A percentile compares a stretch with the other conserved stretches of the same genome.
Conservation (phyloP, 1,284 basidiomycete genomes). For the Lentinula novae-zelandiae region DNA sequence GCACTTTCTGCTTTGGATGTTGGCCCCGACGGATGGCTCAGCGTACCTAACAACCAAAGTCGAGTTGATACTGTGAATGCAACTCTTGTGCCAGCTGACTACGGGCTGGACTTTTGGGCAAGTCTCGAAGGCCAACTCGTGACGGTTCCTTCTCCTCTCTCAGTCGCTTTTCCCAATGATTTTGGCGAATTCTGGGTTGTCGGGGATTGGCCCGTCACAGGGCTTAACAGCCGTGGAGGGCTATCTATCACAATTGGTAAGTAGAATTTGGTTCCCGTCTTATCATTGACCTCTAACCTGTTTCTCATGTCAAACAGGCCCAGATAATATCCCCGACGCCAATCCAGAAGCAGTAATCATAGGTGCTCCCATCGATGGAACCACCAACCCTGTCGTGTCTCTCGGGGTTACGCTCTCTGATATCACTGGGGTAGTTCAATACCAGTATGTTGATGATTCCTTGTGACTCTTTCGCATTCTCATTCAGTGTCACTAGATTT, state of each 20-base stretch:
- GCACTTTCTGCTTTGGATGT: conserved; percentile 46
- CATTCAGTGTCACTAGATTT: conserved; percentile 27
- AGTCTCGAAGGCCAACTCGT: conserved; percentile 60
- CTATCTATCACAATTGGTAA: conserved; percentile 50
- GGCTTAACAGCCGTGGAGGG: conserved; percentile 56
- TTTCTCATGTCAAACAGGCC: conserved; percentile 26
- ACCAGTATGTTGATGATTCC: conserved; percentile 36
- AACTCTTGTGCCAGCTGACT: conserved; percentile 45
- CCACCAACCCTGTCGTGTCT: conserved; percentile 44
- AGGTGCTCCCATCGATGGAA: conserved; percentile 53
- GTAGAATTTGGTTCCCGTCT: conserved; percentile 8
- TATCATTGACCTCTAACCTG: background rate
- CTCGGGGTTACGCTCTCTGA: conserved; percentile 46
- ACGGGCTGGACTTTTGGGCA: conserved; percentile 64
- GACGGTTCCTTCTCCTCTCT: conserved; percentile 46
- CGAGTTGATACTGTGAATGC: conserved; percentile 43
- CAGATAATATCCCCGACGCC: conserved; percentile 46
- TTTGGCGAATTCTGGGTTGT: conserved; percentile 61
- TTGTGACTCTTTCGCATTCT: background rate
- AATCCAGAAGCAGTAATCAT: conserved; percentile 59
- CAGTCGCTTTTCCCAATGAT: conserved; percentile 47
- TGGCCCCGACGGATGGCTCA: conserved; percentile 52
- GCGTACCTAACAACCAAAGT: conserved; percentile 52
- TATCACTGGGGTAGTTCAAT: conserved; percentile 55
- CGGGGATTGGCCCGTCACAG: conserved; percentile 54